Evolutionary conservation across 176 grass and related monocot genomes (phyloP).

Genomic region (Bothriochloa decipiens): DNA sequence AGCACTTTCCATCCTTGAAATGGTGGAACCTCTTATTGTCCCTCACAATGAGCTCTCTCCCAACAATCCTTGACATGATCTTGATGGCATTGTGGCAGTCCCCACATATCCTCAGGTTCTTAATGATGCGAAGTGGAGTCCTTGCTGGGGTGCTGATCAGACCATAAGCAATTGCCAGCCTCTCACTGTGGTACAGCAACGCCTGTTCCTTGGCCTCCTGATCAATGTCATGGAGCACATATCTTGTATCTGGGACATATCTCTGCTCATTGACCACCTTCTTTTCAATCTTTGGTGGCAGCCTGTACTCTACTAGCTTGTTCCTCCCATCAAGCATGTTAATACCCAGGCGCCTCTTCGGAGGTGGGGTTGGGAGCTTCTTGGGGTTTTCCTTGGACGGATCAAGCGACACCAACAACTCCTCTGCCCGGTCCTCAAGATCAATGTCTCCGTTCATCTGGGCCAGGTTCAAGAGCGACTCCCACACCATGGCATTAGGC

Average conservation of each 20-base stretch:
- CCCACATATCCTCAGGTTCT: conserved; percentile 88
- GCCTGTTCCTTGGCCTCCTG: conserved; percentile 94
- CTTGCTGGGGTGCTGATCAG: conserved; percentile 87
- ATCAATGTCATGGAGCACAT: conserved; percentile 88
- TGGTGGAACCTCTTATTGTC: conserved; percentile 94
- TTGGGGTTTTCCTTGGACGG: conserved; percentile 57
- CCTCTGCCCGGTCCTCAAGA: conserved; percentile 71
- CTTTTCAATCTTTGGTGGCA: conserved; percentile 84
- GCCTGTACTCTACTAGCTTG: conserved; percentile 72
- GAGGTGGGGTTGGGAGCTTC: conserved; percentile 64
- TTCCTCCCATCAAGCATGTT: conserved; percentile 93
- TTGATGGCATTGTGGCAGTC: conserved; percentile 96
- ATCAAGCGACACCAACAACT: conserved; percentile 65
- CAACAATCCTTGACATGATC: conserved; percentile 92
- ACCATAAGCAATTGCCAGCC: conserved; percentile 84
- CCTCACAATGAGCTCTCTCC: conserved; percentile 84
- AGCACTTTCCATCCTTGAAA: conserved; percentile 92
- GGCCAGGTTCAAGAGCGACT: conserved; percentile 63
- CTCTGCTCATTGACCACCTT: conserved; percentile 77
- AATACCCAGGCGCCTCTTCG: conserved; percentile 75
- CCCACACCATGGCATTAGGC: conserved; percentile 64
- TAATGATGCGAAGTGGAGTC: conserved; percentile 84
- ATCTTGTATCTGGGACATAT: conserved; percentile 88
- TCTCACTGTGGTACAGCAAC: conserved; percentile 85
- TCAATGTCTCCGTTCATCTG: conserved; percentile 77